These are phyloP conservation scores for Diplotaxis tenuifolia DNA, from an alignment of 345 rosid species.

Conservation along the genomic window DNA sequence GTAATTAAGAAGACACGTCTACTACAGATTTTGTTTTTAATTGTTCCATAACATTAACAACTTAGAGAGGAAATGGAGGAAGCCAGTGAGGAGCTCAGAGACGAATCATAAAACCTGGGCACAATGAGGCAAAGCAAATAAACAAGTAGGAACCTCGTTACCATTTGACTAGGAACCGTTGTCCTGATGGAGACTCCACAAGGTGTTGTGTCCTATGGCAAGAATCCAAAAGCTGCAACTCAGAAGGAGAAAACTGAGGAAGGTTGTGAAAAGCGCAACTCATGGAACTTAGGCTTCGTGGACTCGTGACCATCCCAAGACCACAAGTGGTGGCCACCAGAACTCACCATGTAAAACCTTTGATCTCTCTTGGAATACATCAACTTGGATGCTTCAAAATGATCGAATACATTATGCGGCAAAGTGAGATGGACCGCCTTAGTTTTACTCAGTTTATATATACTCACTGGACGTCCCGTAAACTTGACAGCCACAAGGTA, in stretches of 20 bases:
- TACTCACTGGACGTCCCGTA: neutral
- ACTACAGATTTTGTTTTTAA: too few species aligned
- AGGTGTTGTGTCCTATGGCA: neutral
- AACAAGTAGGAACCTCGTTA: too few species aligned
- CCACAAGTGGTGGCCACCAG: conserved; percentile 20
- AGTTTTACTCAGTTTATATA: neutral
- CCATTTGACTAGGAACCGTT: conserved; percentile 23
- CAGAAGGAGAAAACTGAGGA: conserved; percentile 3
- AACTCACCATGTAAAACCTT: neutral
- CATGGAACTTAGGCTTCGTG: neutral
- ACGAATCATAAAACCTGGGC: too few species aligned
- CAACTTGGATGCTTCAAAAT: neutral
- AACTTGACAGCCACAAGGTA: neutral
- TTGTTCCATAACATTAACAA: too few species aligned
- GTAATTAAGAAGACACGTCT: too few species aligned
- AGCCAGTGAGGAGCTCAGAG: too few species aligned
- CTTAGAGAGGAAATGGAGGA: too few species aligned
- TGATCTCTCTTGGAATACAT: conserved; percentile 21
- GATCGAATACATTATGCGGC: neutral
- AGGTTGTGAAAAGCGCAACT: conserved; percentile 5
- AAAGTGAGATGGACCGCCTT: neutral
- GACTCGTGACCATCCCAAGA: neutral
- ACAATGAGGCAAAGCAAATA: too few species aligned
- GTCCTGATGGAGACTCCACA: conserved; percentile 18
- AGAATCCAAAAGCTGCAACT: conserved; percentile 7